phyloP scores from a whole-genome alignment of 768 basidiomycete species.

The Lepiota brunneoincarnata region DNA sequence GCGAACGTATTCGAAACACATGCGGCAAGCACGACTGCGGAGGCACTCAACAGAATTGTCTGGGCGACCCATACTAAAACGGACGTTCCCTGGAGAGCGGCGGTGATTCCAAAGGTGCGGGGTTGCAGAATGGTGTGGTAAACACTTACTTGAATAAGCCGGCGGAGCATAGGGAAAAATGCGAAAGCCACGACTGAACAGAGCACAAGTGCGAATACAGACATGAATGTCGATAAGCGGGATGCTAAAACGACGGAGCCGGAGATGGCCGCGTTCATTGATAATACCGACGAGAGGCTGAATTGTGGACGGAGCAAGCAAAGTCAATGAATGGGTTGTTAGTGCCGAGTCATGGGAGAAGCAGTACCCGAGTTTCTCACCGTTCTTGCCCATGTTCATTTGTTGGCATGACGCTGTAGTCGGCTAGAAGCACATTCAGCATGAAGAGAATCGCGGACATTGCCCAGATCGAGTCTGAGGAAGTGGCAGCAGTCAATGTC shows the following conservation, averaged over 20 bases:
- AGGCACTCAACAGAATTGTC: slow-evolving; percentile 49
- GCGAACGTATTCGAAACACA: slow-evolving; percentile 55
- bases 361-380: slow-evolving; percentile 31
- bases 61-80: slow-evolving; percentile 43
- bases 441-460: slow-evolving; percentile 82
- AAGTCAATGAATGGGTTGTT: not conserved
- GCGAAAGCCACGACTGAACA: slow-evolving; percentile 83
- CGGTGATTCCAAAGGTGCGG: slow-evolving; percentile 11
- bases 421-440: slow-evolving; percentile 79
- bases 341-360: slow-evolving; percentile 9
- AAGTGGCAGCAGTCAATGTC: slow-evolving; percentile 92
- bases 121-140: slow-evolving; percentile 11
- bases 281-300: slow-evolving; percentile 80
- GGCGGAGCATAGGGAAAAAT: slow-evolving; percentile 78
- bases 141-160: slow-evolving; percentile 63
- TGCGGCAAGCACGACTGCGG: slow-evolving; percentile 50
- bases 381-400: slow-evolving; percentile 51
- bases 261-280: slow-evolving; percentile 89
- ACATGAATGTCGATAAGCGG: slow-evolving; percentile 75
- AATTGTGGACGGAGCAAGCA: slow-evolving; percentile 17
- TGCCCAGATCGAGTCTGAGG: slow-evolving; percentile 97
- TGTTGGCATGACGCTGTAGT: slow-evolving; percentile 57
- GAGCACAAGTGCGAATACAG: slow-evolving; percentile 86
- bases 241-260: slow-evolving; percentile 93
- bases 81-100: slow-evolving; percentile 41